Conservation (phyloP, 805 yeast genomes). For the Suhomyces sp. region DNA sequence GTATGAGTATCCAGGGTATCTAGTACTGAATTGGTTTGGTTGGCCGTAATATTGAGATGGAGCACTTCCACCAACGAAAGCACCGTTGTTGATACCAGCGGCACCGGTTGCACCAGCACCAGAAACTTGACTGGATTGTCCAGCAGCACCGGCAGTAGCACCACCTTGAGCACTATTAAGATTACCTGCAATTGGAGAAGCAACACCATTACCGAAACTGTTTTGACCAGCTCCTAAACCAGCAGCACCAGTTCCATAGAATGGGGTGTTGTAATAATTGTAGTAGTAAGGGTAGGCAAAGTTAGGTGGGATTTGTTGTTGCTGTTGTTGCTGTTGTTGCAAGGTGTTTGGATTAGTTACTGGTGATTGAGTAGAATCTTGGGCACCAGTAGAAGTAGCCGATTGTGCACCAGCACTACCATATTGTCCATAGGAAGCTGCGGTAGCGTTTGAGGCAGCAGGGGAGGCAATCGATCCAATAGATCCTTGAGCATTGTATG, state of each 20-base stretch:
- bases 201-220: slow-evolving; percentile 17
- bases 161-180: slow-evolving; percentile 15
- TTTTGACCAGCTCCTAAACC: slow-evolving; percentile 24
- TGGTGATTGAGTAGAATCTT: slow-evolving; percentile 23
- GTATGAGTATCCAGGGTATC: slow-evolving; percentile 31
- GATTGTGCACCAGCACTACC: slow-evolving; percentile 15
- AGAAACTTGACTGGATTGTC: slow-evolving; percentile 7
- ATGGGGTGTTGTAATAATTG: slow-evolving; percentile 42
- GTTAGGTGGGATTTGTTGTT: slow-evolving; percentile 32
- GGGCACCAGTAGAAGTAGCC: slow-evolving; percentile 17
- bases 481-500: slow-evolving; percentile 36
- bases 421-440: slow-evolving; percentile 23
- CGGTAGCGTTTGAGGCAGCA: slow-evolving; percentile 28
- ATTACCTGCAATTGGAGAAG: slow-evolving; percentile 7
- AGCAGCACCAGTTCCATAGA: slow-evolving; percentile 34
- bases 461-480: slow-evolving; percentile 28
- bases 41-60: slow-evolving; percentile 30
- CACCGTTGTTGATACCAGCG: slow-evolving; percentile 13
- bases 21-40: slow-evolving; percentile 27
- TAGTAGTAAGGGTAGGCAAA: slow-evolving; percentile 45
- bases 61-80: slow-evolving; percentile 9
- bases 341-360: slow-evolving; percentile 25
- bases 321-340: slow-evolving; percentile 33
- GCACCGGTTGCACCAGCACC: slow-evolving; percentile 6
- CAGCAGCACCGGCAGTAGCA: slow-evolving; percentile 8